Evolutionary conservation across 2,329 filamentous ascomycete species (phyloP).

Genomic region (Penicillium crustosum): DNA sequence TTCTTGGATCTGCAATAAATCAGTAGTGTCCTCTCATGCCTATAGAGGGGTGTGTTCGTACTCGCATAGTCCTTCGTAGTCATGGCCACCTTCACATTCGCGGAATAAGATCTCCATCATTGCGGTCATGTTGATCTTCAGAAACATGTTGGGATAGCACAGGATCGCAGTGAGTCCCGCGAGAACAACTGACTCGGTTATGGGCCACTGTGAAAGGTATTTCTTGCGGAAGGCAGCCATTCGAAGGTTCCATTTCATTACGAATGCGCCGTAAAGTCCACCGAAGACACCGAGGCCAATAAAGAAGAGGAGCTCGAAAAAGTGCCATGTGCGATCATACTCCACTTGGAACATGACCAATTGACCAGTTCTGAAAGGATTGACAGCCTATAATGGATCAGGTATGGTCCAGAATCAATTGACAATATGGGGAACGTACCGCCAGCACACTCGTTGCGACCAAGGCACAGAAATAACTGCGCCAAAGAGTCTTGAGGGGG

Average conservation of each 20-base stretch:
- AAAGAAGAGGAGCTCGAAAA: conserved; percentile 93
- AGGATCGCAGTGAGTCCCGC: conserved; percentile 82
- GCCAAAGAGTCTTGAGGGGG: conserved; percentile 94
- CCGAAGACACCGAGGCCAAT: conserved; percentile 89
- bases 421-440: conserved; percentile 39
- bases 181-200: conserved; percentile 81
- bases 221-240: conserved; percentile 92
- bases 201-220: conserved; percentile 78
- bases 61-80: conserved; percentile 89
- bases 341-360: conserved; percentile 98
- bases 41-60: conserved; percentile 30
- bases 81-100: conserved; percentile 85
- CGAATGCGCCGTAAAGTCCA: conserved; percentile 90
- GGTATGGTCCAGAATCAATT: background rate
- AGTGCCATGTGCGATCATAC: conserved; percentile 96
- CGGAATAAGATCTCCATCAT: conserved; percentile 98
- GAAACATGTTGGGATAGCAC: conserved; percentile 95
- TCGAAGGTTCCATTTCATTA: conserved; percentile 96
- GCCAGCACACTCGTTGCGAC: conserved; percentile 91
- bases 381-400: conserved; percentile 66
- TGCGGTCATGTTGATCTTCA: conserved; percentile 98
- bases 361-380: conserved; percentile 94
- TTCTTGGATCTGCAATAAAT: conserved; percentile 54
- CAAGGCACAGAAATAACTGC: conserved; percentile 95
- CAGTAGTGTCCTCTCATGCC: background rate